These are phyloP conservation scores for Metschnikowia reukaufii DNA, from an alignment of 805 yeast genomes.

Conservation along the genomic window DNA sequence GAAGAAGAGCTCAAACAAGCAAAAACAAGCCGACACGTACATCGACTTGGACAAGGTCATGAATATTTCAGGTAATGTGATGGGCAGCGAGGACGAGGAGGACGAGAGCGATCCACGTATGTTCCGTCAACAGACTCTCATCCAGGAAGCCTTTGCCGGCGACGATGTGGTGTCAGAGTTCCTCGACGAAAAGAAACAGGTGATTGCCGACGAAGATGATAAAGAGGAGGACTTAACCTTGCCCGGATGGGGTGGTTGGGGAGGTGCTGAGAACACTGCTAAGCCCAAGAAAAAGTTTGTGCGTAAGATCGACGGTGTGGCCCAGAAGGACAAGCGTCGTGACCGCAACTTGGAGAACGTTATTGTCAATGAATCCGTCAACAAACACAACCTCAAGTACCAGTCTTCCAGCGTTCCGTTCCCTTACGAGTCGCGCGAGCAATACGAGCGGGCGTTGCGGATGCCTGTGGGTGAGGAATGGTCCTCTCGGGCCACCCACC, in stretches of 20 bases:
- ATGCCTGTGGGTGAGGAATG: slow-evolving; percentile 98
- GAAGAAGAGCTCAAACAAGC: slow-evolving; percentile 34
- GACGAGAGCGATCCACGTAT: slow-evolving; percentile 42
- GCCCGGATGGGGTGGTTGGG: slow-evolving; percentile 99
- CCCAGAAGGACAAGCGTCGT: slow-evolving; percentile 64
- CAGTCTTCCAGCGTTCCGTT: slow-evolving; percentile 89
- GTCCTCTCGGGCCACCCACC: slow-evolving; percentile 86
- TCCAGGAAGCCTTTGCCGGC: slow-evolving; percentile 94
- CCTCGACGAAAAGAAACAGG: slow-evolving; percentile 68
- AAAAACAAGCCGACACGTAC: slow-evolving; percentile 36
- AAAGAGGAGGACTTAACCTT: slow-evolving; percentile 79
- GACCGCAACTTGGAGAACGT: slow-evolving; percentile 79
- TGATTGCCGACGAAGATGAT: slow-evolving; percentile 77
- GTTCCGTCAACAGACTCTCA: slow-evolving; percentile 79
- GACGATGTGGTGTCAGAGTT: slow-evolving; percentile 89
- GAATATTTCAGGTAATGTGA: slow-evolving; percentile 44
- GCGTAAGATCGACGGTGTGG: slow-evolving; percentile 76
- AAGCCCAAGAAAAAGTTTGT: slow-evolving; percentile 59
- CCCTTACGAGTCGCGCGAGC: slow-evolving; percentile 91
- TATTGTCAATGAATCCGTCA: slow-evolving; percentile 82
- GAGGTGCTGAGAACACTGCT: slow-evolving; percentile 53
- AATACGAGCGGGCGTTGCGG: slow-evolving; percentile 88
- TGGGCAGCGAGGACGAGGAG: slow-evolving; percentile 31
- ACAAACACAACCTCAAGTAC: slow-evolving; percentile 82
- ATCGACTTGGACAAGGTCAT: slow-evolving; percentile 58